A percentile compares a stretch with the other conserved stretches of the same genome.
Conservation (phyloP, 2,329 filamentous ascomycete genomes). For the Incumbomyces delicatus region DNA sequence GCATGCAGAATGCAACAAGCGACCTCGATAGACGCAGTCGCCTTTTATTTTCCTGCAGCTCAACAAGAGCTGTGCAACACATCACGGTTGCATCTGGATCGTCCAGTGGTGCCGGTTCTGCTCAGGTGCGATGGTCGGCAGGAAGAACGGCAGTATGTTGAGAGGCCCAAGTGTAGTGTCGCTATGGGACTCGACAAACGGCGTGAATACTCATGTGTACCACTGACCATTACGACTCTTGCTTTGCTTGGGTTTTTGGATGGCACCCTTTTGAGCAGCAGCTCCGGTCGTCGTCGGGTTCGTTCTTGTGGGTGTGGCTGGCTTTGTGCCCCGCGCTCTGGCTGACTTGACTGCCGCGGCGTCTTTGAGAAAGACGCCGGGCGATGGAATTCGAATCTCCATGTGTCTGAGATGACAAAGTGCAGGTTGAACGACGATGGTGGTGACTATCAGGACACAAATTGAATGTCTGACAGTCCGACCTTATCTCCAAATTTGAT, state of each 20-base stretch:
- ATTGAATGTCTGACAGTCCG: background rate
- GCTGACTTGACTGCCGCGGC: conserved; percentile 17
- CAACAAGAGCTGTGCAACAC: no score
- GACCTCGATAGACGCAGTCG: no score
- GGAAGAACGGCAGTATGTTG: conserved; percentile 4
- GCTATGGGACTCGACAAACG: no score
- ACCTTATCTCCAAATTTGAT: no score
- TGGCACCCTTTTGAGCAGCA: conserved; percentile 24
- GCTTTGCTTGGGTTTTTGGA: conserved; percentile 58
- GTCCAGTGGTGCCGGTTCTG: conserved; percentile 7
- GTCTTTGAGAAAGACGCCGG: conserved; percentile 44
- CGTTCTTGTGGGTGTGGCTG: conserved; percentile 24
- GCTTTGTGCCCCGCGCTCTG: conserved; percentile 18
- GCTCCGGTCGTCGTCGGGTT: conserved; percentile 18
- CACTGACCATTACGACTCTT: conserved; percentile 65
- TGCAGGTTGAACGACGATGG: background rate
- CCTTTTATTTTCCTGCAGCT: no score
- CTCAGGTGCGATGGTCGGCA: background rate
- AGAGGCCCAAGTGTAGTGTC: no score
- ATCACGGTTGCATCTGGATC: no score
- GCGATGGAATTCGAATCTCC: conserved; percentile 54
- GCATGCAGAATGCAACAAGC: no score
- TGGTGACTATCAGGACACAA: background rate
- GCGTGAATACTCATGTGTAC: no score
- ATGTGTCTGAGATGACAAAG: conserved; percentile 24